These are phyloP conservation scores for Calonectria honghensis DNA, from an alignment of 2,329 filamentous ascomycete species.

Conservation along the genomic window DNA sequence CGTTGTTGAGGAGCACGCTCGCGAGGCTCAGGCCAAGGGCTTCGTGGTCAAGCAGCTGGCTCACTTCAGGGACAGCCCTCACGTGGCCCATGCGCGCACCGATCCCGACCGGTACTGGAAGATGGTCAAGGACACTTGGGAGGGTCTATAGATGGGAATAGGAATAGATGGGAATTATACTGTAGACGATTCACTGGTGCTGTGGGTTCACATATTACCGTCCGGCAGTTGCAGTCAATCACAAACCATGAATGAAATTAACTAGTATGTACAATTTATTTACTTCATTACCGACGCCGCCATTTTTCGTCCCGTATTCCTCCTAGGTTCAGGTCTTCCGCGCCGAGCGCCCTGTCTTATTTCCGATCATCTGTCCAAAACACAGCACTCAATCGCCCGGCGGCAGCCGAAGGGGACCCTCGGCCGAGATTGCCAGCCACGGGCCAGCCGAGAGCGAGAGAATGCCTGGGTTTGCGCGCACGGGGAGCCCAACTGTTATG, in stretches of 20 bases:
- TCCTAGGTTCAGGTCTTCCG: neutral
- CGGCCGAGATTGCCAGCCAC: neutral
- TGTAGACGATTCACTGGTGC: neutral
- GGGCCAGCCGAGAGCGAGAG: neutral
- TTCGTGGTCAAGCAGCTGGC: slow-evolving; percentile 8
- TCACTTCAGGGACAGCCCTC: slow-evolving; percentile 9
- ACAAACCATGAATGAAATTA: neutral
- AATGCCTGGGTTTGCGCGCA: neutral
- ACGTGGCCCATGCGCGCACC: slow-evolving; percentile 15
- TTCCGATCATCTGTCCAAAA: neutral
- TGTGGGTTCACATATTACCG: neutral
- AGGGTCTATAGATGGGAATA: neutral
- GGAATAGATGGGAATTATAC: neutral
- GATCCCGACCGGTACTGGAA: slow-evolving; percentile 15
- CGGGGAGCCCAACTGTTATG: neutral
- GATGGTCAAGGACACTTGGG: slow-evolving; percentile 16
- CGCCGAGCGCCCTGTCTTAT: neutral
- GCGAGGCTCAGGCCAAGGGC: neutral
- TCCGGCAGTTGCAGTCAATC: neutral
- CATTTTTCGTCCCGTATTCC: neutral
- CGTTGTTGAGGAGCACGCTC: neutral
- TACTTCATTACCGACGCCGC: neutral
- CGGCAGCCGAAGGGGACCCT: neutral
- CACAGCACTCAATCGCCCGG: neutral
- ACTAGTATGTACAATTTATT: neutral